These are phyloP conservation scores for Dendryphion nanum DNA, from an alignment of 2,329 filamentous ascomycete genomes.

Conservation along the genomic window DNA sequence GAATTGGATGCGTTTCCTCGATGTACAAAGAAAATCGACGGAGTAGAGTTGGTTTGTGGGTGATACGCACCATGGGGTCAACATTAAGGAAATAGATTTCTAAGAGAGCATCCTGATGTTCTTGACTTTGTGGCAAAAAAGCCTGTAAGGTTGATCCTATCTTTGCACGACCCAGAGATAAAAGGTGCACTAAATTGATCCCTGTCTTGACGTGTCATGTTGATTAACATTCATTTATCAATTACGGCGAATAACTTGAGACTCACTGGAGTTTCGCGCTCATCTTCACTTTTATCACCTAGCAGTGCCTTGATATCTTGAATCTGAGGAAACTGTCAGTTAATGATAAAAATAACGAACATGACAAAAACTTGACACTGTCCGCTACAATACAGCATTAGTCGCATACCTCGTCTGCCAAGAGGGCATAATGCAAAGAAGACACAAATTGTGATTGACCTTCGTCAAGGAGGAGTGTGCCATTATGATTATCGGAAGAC, in stretches of 20 bases:
- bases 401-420: slow-evolving; percentile 37
- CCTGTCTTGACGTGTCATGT: slow-evolving; percentile 10
- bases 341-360: no score
- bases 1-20: slow-evolving; percentile 30
- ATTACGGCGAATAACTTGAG: no score
- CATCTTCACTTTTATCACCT: slow-evolving; percentile 28
- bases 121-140: slow-evolving; percentile 29
- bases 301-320: slow-evolving; percentile 40
- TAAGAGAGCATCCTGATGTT: slow-evolving; percentile 31
- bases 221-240: no score
- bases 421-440: slow-evolving; percentile 39
- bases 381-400: not conserved
- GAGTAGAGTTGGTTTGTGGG: slow-evolving; percentile 31
- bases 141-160: slow-evolving; percentile 23
- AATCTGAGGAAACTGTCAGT: no score
- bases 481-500: slow-evolving; percentile 35
- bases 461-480: slow-evolving; percentile 36
- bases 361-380: no score
- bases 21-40: slow-evolving; percentile 28
- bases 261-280: slow-evolving; percentile 19
- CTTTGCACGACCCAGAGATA: slow-evolving; percentile 32
- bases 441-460: slow-evolving; percentile 41
- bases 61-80: slow-evolving; percentile 39
- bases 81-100: slow-evolving; percentile 36
- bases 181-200: slow-evolving; percentile 30